Base-by-base conservation (phyloP, 2,329 filamentous ascomycete species). In the Colletotrichum graminicola region DNA sequence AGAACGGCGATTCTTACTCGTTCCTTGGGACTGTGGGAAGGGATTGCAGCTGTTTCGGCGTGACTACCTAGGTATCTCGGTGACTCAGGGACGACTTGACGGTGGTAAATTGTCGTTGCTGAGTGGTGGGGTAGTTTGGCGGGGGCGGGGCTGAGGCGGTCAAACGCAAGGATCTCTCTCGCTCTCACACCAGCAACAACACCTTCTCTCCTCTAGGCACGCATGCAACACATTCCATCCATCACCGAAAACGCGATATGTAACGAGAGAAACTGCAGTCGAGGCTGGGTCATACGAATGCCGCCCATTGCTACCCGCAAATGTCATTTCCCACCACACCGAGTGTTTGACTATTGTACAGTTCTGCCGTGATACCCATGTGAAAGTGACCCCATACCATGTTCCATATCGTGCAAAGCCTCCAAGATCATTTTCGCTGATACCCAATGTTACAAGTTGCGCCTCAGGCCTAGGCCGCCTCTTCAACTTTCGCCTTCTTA, bases 401-500 rank as follows among this genome's bases (percentile, higher is more conserved):
- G n/a, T 62, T 41, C 61, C 36, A 18, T 39, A 7, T 41, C 29
- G 26, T 51, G 41, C 10, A 21, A 26, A 43, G 39, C 57, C 29
- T 56, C 26, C 47, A 29, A 39, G 21, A 67, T 49, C 63, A 66
- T 61, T 56, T 56, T 57, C 68, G 51, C 43, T 51, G 23, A 59
- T 62, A 57, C 12, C 16, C 45, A 57, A 47, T 68, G 7, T 36
- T 54, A 63, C 68, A 60, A 36, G 32, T 45, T 12, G 29, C 23
- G 21, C 12, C 23, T 61, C 32, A 66, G 26, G 56, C 79, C 39
- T 77, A 77, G 10, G 72, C 75, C 1, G 74, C 56, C 11, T 76
- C 76, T 36, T 78, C 80, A 3, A 80, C 79, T 71, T 82, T 83
- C 49, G 75, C 73, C 71, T 79, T 80, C 72, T 80, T 80, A 14